Percentiles rank a stretch among this genome's conserved stretches.
Evolutionary conservation across 345 rosid species (phyloP).

Genomic region (Salix caprea): DNA sequence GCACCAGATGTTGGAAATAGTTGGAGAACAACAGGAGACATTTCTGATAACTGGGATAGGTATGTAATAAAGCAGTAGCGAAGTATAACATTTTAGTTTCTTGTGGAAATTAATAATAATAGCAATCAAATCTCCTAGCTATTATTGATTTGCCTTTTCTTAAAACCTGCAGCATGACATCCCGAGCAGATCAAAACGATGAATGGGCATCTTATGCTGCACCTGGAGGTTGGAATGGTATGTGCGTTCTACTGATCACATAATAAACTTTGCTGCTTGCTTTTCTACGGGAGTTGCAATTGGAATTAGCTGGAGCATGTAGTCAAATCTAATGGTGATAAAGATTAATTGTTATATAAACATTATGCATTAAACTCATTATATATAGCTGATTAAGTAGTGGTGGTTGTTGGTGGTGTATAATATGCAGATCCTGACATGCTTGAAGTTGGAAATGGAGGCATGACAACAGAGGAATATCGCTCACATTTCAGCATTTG

Average conservation of each 20-base stretch:
- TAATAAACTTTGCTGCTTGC: not conserved
- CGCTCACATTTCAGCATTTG: conserved; percentile 31
- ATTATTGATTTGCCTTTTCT: not conserved
- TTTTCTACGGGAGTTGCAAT: not conserved
- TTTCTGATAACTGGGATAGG: conserved; percentile 71
- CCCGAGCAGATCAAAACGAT: conserved; percentile 73
- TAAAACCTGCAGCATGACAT: conserved; percentile 42
- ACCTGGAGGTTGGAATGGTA: conserved; percentile 97
- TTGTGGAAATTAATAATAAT: not conserved
- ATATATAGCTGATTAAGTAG: too few species aligned
- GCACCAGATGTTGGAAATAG: conserved; percentile 75
- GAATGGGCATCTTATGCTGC: conserved; percentile 73
- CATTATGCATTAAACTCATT: not conserved
- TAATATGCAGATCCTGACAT: conserved; percentile 25
- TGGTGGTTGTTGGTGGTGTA: not conserved
- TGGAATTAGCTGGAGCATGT: not conserved
- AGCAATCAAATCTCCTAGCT: not conserved
- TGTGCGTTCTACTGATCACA: not conserved
- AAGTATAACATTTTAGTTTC: not conserved
- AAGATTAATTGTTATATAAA: not conserved
- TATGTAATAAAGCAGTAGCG: not conserved
- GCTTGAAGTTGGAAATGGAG: conserved; percentile 33
- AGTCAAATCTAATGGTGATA: not conserved
- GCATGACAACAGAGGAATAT: conserved; percentile 28
- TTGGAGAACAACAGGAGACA: conserved; percentile 91